A percentile compares a stretch with the other conserved stretches of the same genome.
phyloP scores from a whole-genome alignment of 441 rosid genomes.

The Eutrema salsugineum region DNA sequence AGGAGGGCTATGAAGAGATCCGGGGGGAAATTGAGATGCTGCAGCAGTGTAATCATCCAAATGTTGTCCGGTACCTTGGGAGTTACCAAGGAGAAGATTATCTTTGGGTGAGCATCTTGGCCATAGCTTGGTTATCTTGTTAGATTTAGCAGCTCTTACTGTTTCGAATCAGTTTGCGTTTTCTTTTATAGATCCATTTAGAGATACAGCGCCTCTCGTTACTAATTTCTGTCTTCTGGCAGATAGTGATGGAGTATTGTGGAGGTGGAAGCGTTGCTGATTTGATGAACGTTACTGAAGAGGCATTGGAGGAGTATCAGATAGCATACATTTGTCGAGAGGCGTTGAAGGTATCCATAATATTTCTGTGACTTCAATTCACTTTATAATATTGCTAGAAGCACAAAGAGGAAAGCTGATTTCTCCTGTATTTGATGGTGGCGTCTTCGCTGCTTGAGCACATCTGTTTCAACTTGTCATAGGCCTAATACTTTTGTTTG shows the following conservation, averaged over 20 bases:
- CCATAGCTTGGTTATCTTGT: slow-evolving; percentile 12
- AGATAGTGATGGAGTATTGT: slow-evolving; percentile 99
- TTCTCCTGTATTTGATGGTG: slow-evolving; percentile 14
- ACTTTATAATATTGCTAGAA: slow-evolving; percentile 5
- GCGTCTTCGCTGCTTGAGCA: neutral
- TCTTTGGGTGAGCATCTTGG: slow-evolving; percentile 74
- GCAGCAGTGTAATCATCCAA: slow-evolving; percentile 98
- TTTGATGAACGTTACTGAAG: slow-evolving; percentile 88
- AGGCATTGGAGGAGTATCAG: slow-evolving; percentile 93
- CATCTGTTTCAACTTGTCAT: slow-evolving; percentile 4
- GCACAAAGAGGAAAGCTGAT: slow-evolving; percentile 1
- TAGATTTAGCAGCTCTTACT: neutral
- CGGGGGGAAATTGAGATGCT: slow-evolving; percentile 99
- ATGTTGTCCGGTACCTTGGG: slow-evolving; percentile 95
- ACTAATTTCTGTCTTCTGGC: slow-evolving; percentile 43
- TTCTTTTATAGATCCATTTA: neutral
- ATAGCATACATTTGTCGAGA: slow-evolving; percentile 96
- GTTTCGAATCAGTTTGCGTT: neutral
- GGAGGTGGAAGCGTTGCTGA: slow-evolving; percentile 99
- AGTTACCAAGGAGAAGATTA: slow-evolving; percentile 99
- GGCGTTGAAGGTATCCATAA: slow-evolving; percentile 72
- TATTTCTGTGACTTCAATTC: neutral
- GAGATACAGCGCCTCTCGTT: slow-evolving; percentile 2
- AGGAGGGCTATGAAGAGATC: slow-evolving; percentile 98
- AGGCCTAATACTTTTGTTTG: slow-evolving; percentile 15